Percentiles rank a stretch among this genome's conserved stretches.
Conservation (phyloP, 306 rosid species). For the Vicia sativa region DNA sequence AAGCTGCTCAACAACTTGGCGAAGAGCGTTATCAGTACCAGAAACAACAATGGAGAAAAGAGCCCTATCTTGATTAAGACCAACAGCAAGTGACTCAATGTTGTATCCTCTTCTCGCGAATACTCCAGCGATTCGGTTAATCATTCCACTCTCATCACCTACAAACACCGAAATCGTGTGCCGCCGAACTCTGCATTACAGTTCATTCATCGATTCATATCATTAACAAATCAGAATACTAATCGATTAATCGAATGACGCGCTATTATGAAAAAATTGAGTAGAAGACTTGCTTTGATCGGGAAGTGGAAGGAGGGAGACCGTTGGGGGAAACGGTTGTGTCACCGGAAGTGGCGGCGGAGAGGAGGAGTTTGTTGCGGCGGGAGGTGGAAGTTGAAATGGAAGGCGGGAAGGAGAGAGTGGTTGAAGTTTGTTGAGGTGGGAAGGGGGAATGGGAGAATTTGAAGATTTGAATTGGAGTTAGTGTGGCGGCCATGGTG, state of each 20-base stretch:
- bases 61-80: slow-evolving; percentile 73
- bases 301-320: slow-evolving; percentile 41
- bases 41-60: slow-evolving; percentile 77
- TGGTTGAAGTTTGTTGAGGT: slow-evolving; percentile 15
- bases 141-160: slow-evolving; percentile 90
- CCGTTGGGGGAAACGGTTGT: slow-evolving; percentile 36
- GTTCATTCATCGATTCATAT: background rate
- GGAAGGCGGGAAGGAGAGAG: slow-evolving; percentile 22
- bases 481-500: slow-evolving; percentile 51
- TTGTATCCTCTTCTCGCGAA: slow-evolving; percentile 82
- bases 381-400: slow-evolving; percentile 21
- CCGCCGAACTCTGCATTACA: slow-evolving; percentile 54
- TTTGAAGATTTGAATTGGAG: slow-evolving; percentile 31
- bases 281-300: slow-evolving; percentile 46
- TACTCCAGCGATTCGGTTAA: slow-evolving; percentile 77
- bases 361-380: slow-evolving; percentile 45
- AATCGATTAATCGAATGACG: background rate
- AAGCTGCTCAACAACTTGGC: slow-evolving; percentile 78
- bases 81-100: slow-evolving; percentile 86
- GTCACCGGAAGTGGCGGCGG: slow-evolving; percentile 38
- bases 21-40: slow-evolving; percentile 64
- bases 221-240: background rate
- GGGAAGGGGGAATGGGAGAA: slow-evolving; percentile 16
- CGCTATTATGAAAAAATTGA: background rate
- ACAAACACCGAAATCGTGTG: slow-evolving; percentile 86